Evolutionary conservation across 2,329 filamentous ascomycete species (phyloP), one percentile per base, ranked within the genome.

Genomic region (Chaetomium sp.): DNA sequence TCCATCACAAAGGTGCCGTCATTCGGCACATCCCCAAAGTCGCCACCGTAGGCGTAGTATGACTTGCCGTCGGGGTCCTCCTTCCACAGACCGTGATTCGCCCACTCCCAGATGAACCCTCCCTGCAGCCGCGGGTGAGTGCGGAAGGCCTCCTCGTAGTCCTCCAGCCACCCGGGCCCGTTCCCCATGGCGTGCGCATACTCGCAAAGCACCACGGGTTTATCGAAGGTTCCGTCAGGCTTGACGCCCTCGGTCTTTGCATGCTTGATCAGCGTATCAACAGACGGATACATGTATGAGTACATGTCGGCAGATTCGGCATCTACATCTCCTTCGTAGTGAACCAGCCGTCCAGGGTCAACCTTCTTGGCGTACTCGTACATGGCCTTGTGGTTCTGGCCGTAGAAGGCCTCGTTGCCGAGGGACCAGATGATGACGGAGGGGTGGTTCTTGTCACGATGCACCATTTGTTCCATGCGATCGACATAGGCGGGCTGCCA

Each of bases 371-470:
- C 81, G 72, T 83, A 88, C 3, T 87, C 77, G 69, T 87, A 87
- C 89, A 92, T 92, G 38, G 84, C 85, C 54, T 80, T 80, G 71
- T 89, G 87, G 71, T 92, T 91, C 9, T 79, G 77, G 0, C 89
- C 89, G 70, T 90, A 91, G 72, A 90, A 91, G 0, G 88, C 84
- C 72, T 92, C 89, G 70, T 92, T 92, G 0, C 89, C 90, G 0
- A 92, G 78, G 55, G 86, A 89, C 90, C 90, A 92, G 50, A 91
- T 84, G 57, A 92, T 86, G 57, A 92, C 80, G n/a, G 82, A 87
- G 0, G 89, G 75, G 68, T 91, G 87, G 64, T 91, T 88, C 75
- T 90, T 90, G 74, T 91, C 88, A 19, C 90, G 81, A 70, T 87
- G 82, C 0, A 92, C 80, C 62, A 91, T 76, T 62, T 89, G 85